Percentiles rank a stretch among this genome's conserved stretches.
phyloP scores from a whole-genome alignment of 2,329 filamentous ascomycete species.

The Neofusicoccum sp. region DNA sequence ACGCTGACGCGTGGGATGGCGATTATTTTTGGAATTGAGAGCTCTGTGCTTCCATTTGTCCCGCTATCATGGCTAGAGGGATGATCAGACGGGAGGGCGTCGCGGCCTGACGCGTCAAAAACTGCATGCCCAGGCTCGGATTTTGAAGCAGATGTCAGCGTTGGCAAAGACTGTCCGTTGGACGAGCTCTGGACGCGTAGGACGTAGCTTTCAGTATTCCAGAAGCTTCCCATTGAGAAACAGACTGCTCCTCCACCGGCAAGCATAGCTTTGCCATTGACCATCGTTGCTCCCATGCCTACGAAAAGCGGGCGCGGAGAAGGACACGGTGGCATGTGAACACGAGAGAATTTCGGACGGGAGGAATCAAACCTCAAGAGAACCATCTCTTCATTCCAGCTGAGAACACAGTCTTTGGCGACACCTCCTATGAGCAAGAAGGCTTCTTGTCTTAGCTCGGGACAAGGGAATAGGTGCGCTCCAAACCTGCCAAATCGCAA shows the following conservation, averaged over 20 bases:
- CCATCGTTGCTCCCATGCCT: slow-evolving; percentile 59
- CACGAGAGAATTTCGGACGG: not conserved
- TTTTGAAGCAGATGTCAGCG: not conserved
- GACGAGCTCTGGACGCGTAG: too few relatives aligned
- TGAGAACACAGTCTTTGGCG: slow-evolving; percentile 42
- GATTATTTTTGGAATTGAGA: too few relatives aligned
- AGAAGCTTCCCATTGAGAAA: slow-evolving; percentile 84
- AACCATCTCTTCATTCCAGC: slow-evolving; percentile 55
- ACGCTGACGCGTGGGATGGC: slow-evolving; percentile 58
- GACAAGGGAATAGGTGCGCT: slow-evolving; percentile 46
- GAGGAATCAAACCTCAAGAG: slow-evolving; percentile 25
- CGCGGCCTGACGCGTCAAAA: too few relatives aligned
- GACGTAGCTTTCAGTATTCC: slow-evolving; percentile 3
- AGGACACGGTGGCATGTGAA: slow-evolving; percentile 21
- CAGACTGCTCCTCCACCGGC: slow-evolving; percentile 81
- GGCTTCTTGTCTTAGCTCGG: slow-evolving; percentile 34
- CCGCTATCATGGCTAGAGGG: too few relatives aligned
- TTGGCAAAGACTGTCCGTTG: too few relatives aligned
- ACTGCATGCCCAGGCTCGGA: too few relatives aligned
- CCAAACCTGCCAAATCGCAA: slow-evolving; percentile 47
- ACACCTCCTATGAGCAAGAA: slow-evolving; percentile 56
- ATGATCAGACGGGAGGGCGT: too few relatives aligned
- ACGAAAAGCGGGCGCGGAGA: slow-evolving; percentile 65
- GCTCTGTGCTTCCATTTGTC: too few relatives aligned
- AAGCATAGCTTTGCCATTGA: slow-evolving; percentile 57